Percentiles rank a stretch among this genome's conserved stretches.
phyloP scores from a whole-genome alignment of 306 rosid genomes.

The Dalbergia cochinchinensis region DNA sequence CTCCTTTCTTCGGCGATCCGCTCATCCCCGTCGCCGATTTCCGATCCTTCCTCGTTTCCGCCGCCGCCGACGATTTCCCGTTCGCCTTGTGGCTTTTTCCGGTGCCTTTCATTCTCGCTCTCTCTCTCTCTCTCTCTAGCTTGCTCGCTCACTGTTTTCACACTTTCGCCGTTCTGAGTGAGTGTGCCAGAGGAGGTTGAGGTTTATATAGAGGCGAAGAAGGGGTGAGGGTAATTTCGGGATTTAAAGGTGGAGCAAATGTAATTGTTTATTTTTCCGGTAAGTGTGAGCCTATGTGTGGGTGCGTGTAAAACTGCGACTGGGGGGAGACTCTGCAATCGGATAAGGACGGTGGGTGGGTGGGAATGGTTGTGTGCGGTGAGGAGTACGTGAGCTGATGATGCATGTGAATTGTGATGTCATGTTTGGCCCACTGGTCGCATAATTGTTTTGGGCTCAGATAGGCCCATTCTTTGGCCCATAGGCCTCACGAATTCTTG shows the following conservation, averaged over 20 bases:
- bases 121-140: too few species aligned
- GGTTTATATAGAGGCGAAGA: neutral
- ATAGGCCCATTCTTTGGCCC: neutral
- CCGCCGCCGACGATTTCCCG: slow-evolving; percentile 53
- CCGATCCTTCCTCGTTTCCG: slow-evolving; percentile 71
- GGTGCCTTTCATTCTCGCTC: slow-evolving; percentile 63
- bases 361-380: neutral
- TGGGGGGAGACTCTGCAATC: neutral
- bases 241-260: neutral
- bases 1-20: slow-evolving; percentile 97
- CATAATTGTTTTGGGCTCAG: neutral
- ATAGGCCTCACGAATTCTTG: neutral
- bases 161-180: neutral
- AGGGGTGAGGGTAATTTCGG: slow-evolving; percentile 40
- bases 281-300: neutral
- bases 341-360: slow-evolving; percentile 50
- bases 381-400: slow-evolving; percentile 10
- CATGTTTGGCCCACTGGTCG: neutral
- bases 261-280: neutral
- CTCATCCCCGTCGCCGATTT: slow-evolving; percentile 81
- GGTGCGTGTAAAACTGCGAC: slow-evolving; percentile 36
- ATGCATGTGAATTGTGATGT: neutral
- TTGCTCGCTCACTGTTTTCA: neutral
- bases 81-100: slow-evolving; percentile 65
- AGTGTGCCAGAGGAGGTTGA: fast-evolving